Evolutionary conservation across 352 stramenopile genomes (phyloP).

Genomic region (Pythium rhizo-oryzae): DNA sequence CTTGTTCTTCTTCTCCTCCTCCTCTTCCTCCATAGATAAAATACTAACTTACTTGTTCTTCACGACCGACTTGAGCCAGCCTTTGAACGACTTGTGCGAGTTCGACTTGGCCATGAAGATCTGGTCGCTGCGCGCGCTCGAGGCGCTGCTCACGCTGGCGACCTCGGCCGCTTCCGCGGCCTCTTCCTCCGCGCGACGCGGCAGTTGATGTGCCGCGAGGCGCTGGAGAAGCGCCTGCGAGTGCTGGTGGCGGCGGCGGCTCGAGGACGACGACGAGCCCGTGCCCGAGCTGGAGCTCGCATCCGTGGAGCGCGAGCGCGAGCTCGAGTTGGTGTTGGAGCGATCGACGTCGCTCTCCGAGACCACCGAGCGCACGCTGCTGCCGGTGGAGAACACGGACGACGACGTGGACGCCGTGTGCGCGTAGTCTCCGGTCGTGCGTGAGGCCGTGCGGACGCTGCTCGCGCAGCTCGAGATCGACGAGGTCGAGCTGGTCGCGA

Average conservation of each 20-base stretch:
- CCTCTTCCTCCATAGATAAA: slow-evolving; percentile 15
- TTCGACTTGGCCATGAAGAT: slow-evolving; percentile 73
- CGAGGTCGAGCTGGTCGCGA: slow-evolving; percentile 21
- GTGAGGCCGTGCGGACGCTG: background rate
- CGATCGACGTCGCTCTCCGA: slow-evolving; percentile 16
- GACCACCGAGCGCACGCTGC: slow-evolving; percentile 20
- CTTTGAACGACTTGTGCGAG: slow-evolving; percentile 70
- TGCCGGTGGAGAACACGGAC: slow-evolving; percentile 29
- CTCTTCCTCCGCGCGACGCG: slow-evolving; percentile 9
- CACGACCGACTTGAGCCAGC: slow-evolving; percentile 70
- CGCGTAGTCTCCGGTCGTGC: slow-evolving; percentile 10
- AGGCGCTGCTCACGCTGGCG: background rate
- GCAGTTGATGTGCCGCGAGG: slow-evolving; percentile 14
- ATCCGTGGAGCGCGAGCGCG: background rate
- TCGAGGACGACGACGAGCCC: slow-evolving; percentile 7
- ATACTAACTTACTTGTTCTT: slow-evolving; percentile 41
- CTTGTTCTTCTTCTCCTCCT: slow-evolving; percentile 5
- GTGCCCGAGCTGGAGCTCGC: background rate
- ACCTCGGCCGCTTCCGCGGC: background rate
- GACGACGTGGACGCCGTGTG: slow-evolving; percentile 29
- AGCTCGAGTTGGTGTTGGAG: slow-evolving; percentile 1
- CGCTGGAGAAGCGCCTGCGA: slow-evolving; percentile 13
- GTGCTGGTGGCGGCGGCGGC: slow-evolving; percentile 6
- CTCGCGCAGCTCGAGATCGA: slow-evolving; percentile 8
- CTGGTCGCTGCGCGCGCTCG: slow-evolving; percentile 29